These are phyloP conservation scores for Ceriops tagal DNA, from an alignment of 345 rosid genomes.

Conservation along the genomic window DNA sequence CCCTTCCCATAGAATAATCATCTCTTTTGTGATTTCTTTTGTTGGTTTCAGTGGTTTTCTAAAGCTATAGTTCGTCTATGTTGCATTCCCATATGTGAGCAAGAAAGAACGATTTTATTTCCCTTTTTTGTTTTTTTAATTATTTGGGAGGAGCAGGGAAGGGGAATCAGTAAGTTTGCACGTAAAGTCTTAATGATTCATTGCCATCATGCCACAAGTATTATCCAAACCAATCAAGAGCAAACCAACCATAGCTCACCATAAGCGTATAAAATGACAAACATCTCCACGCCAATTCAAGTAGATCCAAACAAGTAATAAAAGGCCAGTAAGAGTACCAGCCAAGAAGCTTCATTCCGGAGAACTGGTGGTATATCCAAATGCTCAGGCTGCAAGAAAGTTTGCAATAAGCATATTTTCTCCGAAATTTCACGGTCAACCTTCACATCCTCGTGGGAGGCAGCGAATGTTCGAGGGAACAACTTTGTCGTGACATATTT, in stretches of 20 bases:
- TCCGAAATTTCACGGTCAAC: conserved; percentile 42
- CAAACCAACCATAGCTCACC: not conserved
- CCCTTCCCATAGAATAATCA: too few relatives aligned
- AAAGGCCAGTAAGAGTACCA: conserved; percentile 39
- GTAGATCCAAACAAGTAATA: not conserved
- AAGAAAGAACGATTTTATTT: too few relatives aligned
- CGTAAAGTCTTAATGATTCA: too few relatives aligned
- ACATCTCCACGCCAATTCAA: not conserved
- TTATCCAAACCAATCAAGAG: not conserved
- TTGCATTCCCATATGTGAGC: too few relatives aligned
- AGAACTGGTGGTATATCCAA: conserved; percentile 51
- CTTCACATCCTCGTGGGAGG: conserved; percentile 41
- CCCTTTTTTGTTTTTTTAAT: too few relatives aligned
- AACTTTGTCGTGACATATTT: conserved; percentile 56
- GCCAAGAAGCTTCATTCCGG: conserved; percentile 55
- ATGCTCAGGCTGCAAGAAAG: conserved; percentile 57
- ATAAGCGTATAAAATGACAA: not conserved
- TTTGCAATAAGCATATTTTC: conserved; percentile 45
- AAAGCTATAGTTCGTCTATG: too few relatives aligned
- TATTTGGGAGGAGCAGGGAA: too few relatives aligned
- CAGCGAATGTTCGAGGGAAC: conserved; percentile 44
- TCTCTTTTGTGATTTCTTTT: too few relatives aligned
- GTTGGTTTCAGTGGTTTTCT: too few relatives aligned
- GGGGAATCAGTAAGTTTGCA: too few relatives aligned
- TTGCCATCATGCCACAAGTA: too few relatives aligned